phyloP scores from a whole-genome alignment of 2,329 filamentous ascomycete genomes.

The Arthroderma sp. region DNA sequence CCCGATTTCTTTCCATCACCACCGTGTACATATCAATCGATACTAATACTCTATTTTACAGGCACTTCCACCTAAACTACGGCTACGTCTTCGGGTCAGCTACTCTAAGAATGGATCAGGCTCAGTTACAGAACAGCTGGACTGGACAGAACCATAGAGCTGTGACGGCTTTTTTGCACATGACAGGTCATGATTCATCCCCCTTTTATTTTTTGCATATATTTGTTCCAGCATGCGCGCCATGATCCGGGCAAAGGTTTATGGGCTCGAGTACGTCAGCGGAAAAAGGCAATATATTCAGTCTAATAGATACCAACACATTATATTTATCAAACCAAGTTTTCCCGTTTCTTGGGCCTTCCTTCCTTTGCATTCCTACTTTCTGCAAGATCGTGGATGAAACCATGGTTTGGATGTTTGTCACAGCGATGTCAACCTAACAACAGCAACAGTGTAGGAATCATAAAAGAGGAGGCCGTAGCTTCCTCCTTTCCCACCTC shows the following conservation, averaged over 20 bases:
- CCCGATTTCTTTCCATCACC: constrained; percentile 1
- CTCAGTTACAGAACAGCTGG: constrained; percentile 78
- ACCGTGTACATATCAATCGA: neutral
- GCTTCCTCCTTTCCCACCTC: too few species aligned
- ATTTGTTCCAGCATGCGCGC: too few species aligned
- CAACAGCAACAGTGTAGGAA: too few species aligned
- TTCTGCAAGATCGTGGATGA: too few species aligned
- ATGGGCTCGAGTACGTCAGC: too few species aligned
- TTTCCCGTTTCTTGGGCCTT: too few species aligned
- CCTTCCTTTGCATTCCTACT: too few species aligned
- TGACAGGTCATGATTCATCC: neutral
- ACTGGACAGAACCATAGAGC: constrained; percentile 68
- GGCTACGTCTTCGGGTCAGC: constrained; percentile 71
- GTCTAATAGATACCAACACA: neutral
- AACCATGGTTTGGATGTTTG: too few species aligned
- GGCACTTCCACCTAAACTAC: constrained; percentile 56
- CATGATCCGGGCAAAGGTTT: too few species aligned
- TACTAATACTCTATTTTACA: constrained; percentile 27
- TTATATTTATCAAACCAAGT: neutral
- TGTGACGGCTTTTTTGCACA: neutral
- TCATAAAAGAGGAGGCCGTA: too few species aligned
- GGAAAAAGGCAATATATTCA: too few species aligned
- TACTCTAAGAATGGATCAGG: constrained; percentile 59
- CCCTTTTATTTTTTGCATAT: neutral
- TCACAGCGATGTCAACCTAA: too few species aligned